These are phyloP conservation scores for Fremontodendron californicum DNA, from an alignment of 345 rosid genomes.

Conservation along the genomic window DNA sequence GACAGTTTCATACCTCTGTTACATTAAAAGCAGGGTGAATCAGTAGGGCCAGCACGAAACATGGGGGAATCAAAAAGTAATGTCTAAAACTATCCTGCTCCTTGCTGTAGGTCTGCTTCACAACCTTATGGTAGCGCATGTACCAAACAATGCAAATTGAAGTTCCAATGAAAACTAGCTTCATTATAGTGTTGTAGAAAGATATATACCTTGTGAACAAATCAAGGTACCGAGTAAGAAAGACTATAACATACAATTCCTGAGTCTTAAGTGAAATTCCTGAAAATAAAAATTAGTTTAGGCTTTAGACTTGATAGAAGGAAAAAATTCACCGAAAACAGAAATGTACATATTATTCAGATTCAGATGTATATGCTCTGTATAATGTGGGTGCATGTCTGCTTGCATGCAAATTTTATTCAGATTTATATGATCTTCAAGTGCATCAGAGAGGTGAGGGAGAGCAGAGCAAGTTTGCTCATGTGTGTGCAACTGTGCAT, in stretches of 20 bases:
- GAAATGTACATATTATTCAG: neutral
- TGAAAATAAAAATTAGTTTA: conserved; percentile 15
- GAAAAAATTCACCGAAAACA: neutral
- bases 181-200: conserved; percentile 42
- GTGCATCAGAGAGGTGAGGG: neutral
- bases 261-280: conserved; percentile 47
- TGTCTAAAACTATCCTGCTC: conserved; percentile 37
- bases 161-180: conserved; percentile 37
- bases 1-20: conserved; percentile 25
- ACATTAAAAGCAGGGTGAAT: conserved; percentile 21
- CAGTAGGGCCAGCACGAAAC: conserved; percentile 30
- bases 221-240: conserved; percentile 40
- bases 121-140: conserved; percentile 44
- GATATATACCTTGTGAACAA: conserved; percentile 29
- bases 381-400: neutral
- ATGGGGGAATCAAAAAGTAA: conserved; percentile 21
- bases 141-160: conserved; percentile 46
- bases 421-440: neutral
- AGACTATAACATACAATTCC: conserved; percentile 44
- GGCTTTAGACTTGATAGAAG: neutral
- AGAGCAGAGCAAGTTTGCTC: neutral
- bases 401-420: neutral
- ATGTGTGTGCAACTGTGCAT: neutral
- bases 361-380: neutral
- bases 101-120: conserved; percentile 35